These are phyloP conservation scores for Barnettozyma californica DNA, from an alignment of 805 yeast genomes.

Conservation along the genomic window DNA sequence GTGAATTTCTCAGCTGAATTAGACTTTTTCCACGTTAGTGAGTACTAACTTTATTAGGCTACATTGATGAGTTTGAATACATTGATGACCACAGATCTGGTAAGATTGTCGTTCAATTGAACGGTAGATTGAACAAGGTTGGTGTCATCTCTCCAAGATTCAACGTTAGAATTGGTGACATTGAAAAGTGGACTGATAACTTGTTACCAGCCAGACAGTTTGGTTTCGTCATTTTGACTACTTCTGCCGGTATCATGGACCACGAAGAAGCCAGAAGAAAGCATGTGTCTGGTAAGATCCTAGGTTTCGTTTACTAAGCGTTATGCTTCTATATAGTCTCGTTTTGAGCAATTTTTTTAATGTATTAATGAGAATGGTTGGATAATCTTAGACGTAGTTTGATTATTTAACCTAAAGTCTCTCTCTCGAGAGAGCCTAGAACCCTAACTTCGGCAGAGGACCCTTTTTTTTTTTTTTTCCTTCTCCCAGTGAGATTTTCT, in stretches of 20 bases:
- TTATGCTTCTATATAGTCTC: conserved; percentile 2
- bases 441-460: too few species aligned
- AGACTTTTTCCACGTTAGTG: not conserved
- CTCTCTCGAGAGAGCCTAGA: too few species aligned
- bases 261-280: conserved; percentile 99
- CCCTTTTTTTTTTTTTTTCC: too few species aligned
- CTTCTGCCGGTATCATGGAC: conserved; percentile 99
- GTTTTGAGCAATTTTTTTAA: not conserved
- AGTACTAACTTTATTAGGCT: conserved; percentile 26
- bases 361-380: not conserved
- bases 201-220: conserved; percentile 98
- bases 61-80: conserved; percentile 97
- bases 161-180: conserved; percentile 90
- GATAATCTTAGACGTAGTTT: not conserved
- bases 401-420: too few species aligned
- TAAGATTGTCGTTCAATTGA: conserved; percentile 91
- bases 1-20: not conserved
- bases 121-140: conserved; percentile 97
- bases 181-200: conserved; percentile 98
- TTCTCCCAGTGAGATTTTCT: too few species aligned
- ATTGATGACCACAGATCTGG: conserved; percentile 99
- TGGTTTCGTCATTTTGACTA: conserved; percentile 95
- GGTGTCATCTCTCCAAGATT: conserved; percentile 99
- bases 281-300: conserved; percentile 98
- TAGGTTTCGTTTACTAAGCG: conserved; percentile 88